Base-by-base conservation (phyloP, 225 moss, liverwort and hornwort species). In the Pseudisothecium myosuroides region DNA sequence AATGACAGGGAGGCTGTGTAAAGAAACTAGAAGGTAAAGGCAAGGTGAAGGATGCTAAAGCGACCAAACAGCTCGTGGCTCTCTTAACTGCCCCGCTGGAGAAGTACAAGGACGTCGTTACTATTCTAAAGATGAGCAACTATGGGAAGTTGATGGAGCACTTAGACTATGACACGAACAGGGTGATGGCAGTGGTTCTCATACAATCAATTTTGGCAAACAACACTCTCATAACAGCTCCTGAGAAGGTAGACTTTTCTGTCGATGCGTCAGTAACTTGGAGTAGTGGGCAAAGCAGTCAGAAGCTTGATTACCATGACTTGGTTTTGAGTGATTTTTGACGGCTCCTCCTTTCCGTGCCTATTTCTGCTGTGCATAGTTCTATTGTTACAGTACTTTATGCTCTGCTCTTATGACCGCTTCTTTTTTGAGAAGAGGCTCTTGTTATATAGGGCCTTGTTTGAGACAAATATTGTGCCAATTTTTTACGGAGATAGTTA, bases 181-280 rank as follows among this genome's bases (percentile, higher is more conserved):
- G 96, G 94, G 97, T 97, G 91, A 97, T 99, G 97, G 97, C 98
- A 87, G 96, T 97, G 47, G 97, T 97, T 89, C 94, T 99, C 82
- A 99, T 99, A 89, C 98, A 97, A 83, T 96, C 96, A 80, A 92
- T 96, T 52, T 94, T 97, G 91, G 94, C 97, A 85, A 99, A 99
- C 73, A 94, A 89, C 74, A 99, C 97, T 39, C 89, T 93, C 72
- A 99, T 99, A 76, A 96, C 98, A 82, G 93, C 94, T 83, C 94
- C 98, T 59, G 97, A 97, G 83, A 96, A 97, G 98, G 98, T 98
- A 93, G 37, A 63, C 43, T 88, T 76, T 60, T 74, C 76, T 67
- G 43, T 84, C 63, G 61, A 88, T 77, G 84, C 69, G 34, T 82
- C 54, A 54, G 64, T 62, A 43, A 74, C 56, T 62, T 83, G 75